These are phyloP conservation scores for Trichothecium sympodiale DNA, from an alignment of 2,329 filamentous ascomycete genomes.

Conservation along the genomic window DNA sequence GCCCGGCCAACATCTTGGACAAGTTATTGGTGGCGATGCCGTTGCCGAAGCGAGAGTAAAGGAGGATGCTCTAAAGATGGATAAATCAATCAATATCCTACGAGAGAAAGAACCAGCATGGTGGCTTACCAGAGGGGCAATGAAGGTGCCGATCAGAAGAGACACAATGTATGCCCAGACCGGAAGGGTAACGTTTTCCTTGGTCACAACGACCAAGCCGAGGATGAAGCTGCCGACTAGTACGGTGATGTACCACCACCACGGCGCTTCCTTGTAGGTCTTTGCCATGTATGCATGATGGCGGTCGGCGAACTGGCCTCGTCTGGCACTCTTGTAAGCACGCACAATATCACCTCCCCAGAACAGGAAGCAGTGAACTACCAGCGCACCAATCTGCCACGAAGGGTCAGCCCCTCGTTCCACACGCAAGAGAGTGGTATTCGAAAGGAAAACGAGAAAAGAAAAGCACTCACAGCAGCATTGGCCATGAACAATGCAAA, in stretches of 20 bases:
- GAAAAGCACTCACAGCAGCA: slow-evolving; percentile 31
- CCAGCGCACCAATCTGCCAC: slow-evolving; percentile 39
- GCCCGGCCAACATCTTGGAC: slow-evolving; percentile 44
- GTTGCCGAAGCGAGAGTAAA: slow-evolving; percentile 42
- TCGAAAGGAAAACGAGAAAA: too few relatives aligned
- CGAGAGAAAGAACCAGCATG: too few relatives aligned
- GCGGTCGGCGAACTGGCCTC: slow-evolving; percentile 32
- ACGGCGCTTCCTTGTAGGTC: slow-evolving; percentile 38
- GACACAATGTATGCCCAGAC: slow-evolving; percentile 24
- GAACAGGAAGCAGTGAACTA: slow-evolving; percentile 40
- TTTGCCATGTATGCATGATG: slow-evolving; percentile 42
- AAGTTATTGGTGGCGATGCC: slow-evolving; percentile 48
- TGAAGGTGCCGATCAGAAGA: slow-evolving; percentile 21
- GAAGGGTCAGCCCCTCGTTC: too few relatives aligned
- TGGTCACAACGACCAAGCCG: slow-evolving; percentile 21
- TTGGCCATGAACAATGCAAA: slow-evolving; percentile 46
- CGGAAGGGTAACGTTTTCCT: slow-evolving; percentile 22
- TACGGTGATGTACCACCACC: slow-evolving; percentile 29
- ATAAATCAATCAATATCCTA: slow-evolving; percentile 4
- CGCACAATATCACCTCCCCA: slow-evolving; percentile 40
- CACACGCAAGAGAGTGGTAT: too few relatives aligned
- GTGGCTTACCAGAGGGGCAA: slow-evolving; percentile 35
- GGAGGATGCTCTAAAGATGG: slow-evolving; percentile 32
- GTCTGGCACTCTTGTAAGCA: slow-evolving; percentile 33
- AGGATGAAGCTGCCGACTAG: slow-evolving; percentile 20